Conservation (phyloP, 495 filamentous ascomycete genomes). For the Neurospora africana region DNA sequence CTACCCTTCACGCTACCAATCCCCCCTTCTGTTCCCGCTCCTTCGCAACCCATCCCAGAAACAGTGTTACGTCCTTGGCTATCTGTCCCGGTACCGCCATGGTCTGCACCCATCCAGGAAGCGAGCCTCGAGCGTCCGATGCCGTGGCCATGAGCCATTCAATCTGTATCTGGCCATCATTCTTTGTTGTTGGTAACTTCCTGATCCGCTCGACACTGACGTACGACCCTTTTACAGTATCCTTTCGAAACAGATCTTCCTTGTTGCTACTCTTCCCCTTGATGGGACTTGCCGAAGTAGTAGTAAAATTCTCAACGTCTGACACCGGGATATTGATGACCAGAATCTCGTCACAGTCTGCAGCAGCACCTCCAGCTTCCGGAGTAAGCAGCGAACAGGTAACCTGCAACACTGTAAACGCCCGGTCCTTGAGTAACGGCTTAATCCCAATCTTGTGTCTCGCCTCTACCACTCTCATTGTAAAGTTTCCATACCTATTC, state of each 20-base stretch:
- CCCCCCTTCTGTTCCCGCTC: constrained; percentile 19
- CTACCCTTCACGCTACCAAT: background rate
- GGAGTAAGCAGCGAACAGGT: constrained; percentile 11
- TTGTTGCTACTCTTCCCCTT: constrained; percentile 15
- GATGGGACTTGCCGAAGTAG: constrained; percentile 21
- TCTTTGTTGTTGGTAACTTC: constrained; percentile 11
- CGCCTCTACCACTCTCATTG: constrained; percentile 40
- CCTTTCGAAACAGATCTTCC: constrained; percentile 7
- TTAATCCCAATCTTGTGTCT: constrained; percentile 36
- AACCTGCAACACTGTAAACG: constrained; percentile 44
- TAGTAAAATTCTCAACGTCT: constrained; percentile 17
- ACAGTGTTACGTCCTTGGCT: constrained; percentile 61
- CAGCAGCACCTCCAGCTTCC: background rate
- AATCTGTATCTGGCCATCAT: constrained; percentile 23
- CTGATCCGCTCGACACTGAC: constrained; percentile 51
- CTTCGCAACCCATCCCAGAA: constrained; percentile 48
- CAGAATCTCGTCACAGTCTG: constrained; percentile 32
- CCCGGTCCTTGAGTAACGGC: constrained; percentile 42
- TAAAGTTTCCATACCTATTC: constrained; percentile 38
- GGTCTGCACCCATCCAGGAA: constrained; percentile 61
- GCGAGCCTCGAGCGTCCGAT: constrained; percentile 54
- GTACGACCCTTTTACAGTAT: constrained; percentile 44
- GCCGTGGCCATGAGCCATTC: constrained; percentile 63
- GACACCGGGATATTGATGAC: constrained; percentile 46
- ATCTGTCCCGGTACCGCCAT: constrained; percentile 53